Percentiles rank a stretch among this genome's conserved stretches.
Evolutionary conservation across 768 basidiomycete species (phyloP).

Genomic region (Boletus sp.): DNA sequence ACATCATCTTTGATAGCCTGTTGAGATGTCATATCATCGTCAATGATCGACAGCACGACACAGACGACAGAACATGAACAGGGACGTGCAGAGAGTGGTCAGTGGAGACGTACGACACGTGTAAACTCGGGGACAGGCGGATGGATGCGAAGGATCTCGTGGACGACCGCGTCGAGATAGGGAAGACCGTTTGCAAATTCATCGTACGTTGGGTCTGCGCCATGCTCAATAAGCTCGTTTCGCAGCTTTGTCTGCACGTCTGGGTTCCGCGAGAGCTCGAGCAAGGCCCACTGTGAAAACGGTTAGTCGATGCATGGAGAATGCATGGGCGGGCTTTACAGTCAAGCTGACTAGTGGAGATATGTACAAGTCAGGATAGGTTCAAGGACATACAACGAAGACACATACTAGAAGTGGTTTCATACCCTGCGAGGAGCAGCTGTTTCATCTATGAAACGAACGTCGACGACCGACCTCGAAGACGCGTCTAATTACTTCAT

Average conservation of each 20-base stretch:
- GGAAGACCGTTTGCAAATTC: conserved; percentile 48
- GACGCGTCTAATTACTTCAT: neutral
- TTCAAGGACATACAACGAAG: neutral
- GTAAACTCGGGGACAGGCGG: conserved; percentile 31
- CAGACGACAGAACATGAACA: no score
- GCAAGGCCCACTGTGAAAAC: conserved; percentile 47
- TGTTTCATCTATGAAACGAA: conserved; percentile 12
- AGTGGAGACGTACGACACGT: neutral
- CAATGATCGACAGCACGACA: neutral
- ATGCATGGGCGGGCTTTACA: neutral
- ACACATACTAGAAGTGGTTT: conserved; percentile 20
- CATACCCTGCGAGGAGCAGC: conserved; percentile 19
- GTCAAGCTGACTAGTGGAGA: conserved; percentile 16
- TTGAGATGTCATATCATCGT: neutral
- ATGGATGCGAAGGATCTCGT: conserved; percentile 43
- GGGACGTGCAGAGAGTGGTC: no score
- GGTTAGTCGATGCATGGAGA: neutral
- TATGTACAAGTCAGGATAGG: neutral
- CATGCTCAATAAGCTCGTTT: conserved; percentile 43
- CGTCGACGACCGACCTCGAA: neutral
- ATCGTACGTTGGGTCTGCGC: conserved; percentile 51
- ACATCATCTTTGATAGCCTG: conserved; percentile 52
- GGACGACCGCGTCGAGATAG: conserved; percentile 46
- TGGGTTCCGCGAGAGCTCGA: conserved; percentile 47
- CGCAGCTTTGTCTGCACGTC: conserved; percentile 47